phyloP scores from a whole-genome alignment of 1,284 basidiomycete genomes.

The Mycena citricolor region DNA sequence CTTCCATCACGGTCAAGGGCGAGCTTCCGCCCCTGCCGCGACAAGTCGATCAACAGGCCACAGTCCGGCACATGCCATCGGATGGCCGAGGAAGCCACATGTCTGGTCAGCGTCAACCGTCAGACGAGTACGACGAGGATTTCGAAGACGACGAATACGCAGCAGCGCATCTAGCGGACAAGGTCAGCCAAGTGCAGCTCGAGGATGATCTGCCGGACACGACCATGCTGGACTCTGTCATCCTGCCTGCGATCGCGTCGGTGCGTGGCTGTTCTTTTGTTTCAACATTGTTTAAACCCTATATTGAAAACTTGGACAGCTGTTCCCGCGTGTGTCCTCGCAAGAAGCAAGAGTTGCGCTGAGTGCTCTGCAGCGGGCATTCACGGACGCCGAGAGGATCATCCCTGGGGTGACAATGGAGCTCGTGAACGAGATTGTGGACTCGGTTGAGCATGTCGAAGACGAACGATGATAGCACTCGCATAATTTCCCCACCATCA shows the following conservation, averaged over 20 bases:
- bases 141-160: slow-evolving; percentile 55
- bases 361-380: slow-evolving; percentile 82
- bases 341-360: slow-evolving; percentile 84
- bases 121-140: slow-evolving; percentile 68
- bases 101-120: slow-evolving; percentile 43
- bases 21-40: slow-evolving; percentile 62
- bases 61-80: slow-evolving; percentile 57
- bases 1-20: slow-evolving; percentile 53
- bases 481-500: slow-evolving; percentile 15
- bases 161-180: slow-evolving; percentile 35
- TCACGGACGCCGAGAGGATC: slow-evolving; percentile 88
- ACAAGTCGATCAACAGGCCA: slow-evolving; percentile 59
- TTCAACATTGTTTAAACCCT: slow-evolving; percentile 4
- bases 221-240: slow-evolving; percentile 92
- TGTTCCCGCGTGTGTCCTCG: slow-evolving; percentile 86
- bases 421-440: slow-evolving; percentile 83
- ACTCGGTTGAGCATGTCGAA: slow-evolving; percentile 88
- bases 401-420: slow-evolving; percentile 83
- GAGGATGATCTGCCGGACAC: slow-evolving; percentile 76
- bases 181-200: slow-evolving; percentile 44
- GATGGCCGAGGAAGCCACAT: slow-evolving; percentile 26
- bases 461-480: slow-evolving; percentile 47
- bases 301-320: slow-evolving; percentile 45
- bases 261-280: slow-evolving; percentile 47
- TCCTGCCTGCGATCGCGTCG: slow-evolving; percentile 88